phyloP scores from a whole-genome alignment of 2,329 filamentous ascomycete species.

The Ceratocystis eucalypticola region DNA sequence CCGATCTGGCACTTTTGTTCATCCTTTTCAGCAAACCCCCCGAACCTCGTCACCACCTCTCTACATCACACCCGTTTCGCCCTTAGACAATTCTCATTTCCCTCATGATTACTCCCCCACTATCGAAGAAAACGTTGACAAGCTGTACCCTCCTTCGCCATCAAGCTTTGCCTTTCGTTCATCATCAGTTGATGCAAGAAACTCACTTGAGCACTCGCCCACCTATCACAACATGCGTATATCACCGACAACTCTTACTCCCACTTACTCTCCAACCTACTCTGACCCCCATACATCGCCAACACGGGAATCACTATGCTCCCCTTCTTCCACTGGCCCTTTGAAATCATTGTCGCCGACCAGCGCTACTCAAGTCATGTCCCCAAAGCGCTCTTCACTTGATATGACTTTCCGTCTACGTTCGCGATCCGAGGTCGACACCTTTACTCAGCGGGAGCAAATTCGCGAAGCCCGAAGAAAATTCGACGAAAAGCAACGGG shows the following conservation, averaged over 20 bases:
- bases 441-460: constrained; percentile 40
- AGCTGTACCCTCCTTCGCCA: constrained; percentile 22
- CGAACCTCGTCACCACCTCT: constrained; percentile 40
- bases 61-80: constrained; percentile 25
- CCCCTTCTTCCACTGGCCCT: constrained; percentile 22
- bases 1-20: constrained; percentile 39
- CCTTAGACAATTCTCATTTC: constrained; percentile 23
- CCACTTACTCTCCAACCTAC: constrained; percentile 29
- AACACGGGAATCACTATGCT: constrained; percentile 21
- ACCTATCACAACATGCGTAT: constrained; percentile 25
- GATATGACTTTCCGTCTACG: constrained; percentile 47
- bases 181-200: constrained; percentile 11
- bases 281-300: constrained; percentile 33
- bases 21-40: constrained; percentile 52
- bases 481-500: constrained; percentile 47
- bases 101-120: constrained; percentile 41
- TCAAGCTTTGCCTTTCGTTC: constrained; percentile 12
- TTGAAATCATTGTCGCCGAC: constrained; percentile 27
- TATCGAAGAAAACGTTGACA: constrained; percentile 41
- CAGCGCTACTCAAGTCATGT: constrained; percentile 31
- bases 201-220: constrained; percentile 19
- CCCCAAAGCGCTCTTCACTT: constrained; percentile 45
- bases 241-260: constrained; percentile 29
- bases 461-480: constrained; percentile 48
- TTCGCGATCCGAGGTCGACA: constrained; percentile 46